Base-by-base conservation (phyloP, 148 eudicot genomes). In the Persicaria maculosa region DNA sequence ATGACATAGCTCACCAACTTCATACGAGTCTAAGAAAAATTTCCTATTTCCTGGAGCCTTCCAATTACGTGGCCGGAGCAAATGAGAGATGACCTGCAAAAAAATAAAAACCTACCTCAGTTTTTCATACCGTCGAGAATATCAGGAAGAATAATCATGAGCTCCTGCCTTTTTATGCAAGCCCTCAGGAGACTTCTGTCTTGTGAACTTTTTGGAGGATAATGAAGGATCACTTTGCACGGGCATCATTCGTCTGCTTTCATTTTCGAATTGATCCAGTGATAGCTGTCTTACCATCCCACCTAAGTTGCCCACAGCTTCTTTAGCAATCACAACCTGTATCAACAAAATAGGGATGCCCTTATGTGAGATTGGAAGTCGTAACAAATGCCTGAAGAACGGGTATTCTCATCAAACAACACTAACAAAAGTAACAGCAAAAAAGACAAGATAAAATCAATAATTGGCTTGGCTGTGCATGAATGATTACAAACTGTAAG, bases 241-340 rank as follows among this genome's bases (percentile, higher is more conserved):
- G 17, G 98, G 97, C 50, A 85, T 70, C 91, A 92, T 92, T 79
- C 98, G 83, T 79, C 98, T 88, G 81, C 97, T 92, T 85, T 95
- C 98, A 80, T 95, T 92, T 88, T 95, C 98, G 86, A 95, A 95
- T 69, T 92, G 97, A 82, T 95, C 97, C 80, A 95, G 86, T 15
- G 97, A 88, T 78, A 95, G 80, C 83, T 92, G 98, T 82, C 98
- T 85, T 53, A 95, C 91, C 98, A 95, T 90, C 50, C 93, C 93
- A 44, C 98, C 98, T 59, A 92, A 83, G 81, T 86, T 90, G 65
- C 98, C 97, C 47, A 86, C 86, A 44, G 92, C 81, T 79, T 95
- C 98, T 90, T 86, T 90, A 76, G 98, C 98, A 72, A 92, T 88
- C 55, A 95, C 98, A 75, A 95, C 98, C 98, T 95, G 91, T 69